These are phyloP conservation scores for Rhizopus stolonifer DNA, from an alignment of 371 early-diverging fungal species.

Conservation along the genomic window DNA sequence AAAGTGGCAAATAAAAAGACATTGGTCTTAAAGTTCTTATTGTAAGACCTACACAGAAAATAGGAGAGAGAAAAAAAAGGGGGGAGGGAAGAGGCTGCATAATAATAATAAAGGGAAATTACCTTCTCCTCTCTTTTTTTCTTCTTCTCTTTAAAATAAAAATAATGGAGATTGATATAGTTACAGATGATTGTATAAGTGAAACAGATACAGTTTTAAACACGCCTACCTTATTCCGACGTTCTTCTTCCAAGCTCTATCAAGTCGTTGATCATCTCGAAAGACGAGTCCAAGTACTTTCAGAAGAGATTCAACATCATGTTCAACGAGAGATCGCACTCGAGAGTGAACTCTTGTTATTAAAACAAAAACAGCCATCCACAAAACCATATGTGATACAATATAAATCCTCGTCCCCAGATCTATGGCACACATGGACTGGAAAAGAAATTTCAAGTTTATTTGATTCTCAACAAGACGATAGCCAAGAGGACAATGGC, in stretches of 20 bases:
- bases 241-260: conserved; percentile 5
- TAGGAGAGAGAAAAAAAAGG: too few species aligned
- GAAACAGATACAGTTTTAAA: conserved; percentile 17
- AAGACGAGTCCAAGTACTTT: conserved; percentile 12
- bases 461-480: conserved; percentile 3
- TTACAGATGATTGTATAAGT: not conserved
- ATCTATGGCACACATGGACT: not conserved
- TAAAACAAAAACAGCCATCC: conserved; percentile 12
- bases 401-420: too few species aligned
- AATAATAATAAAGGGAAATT: too few species aligned
- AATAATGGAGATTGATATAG: not conserved
- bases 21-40: too few species aligned
- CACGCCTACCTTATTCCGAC: conserved; percentile 9
- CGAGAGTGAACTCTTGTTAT: conserved; percentile 7
- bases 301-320: conserved; percentile 3
- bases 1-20: too few species aligned
- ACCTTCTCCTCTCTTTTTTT: not conserved
- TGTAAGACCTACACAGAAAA: too few species aligned
- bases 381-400: not conserved
- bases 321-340: conserved; percentile 10
- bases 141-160: not conserved
- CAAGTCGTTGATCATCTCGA: conserved; percentile 5
- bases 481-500: too few species aligned
- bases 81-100: too few species aligned
- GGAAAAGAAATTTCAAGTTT: conserved; percentile 11